Evolutionary conservation across 1,139 yeast species (phyloP).

Genomic region (Kluyveromyces sp.): DNA sequence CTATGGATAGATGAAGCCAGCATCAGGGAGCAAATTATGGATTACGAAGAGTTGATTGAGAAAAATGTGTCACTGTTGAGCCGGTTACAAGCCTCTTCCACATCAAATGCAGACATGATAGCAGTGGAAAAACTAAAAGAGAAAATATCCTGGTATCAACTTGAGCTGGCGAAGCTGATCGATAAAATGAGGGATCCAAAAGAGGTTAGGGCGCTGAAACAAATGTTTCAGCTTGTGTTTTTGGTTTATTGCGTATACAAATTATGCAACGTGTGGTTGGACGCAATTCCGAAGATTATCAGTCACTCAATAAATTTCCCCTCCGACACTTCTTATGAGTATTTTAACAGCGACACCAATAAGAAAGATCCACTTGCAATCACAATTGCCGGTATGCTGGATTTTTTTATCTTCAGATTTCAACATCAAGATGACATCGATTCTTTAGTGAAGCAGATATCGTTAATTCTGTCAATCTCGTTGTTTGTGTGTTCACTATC

Average conservation of each 20-base stretch:
- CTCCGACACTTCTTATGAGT: conserved; percentile 18
- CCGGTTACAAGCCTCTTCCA: conserved; percentile 13
- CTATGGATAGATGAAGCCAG: conserved; percentile 22
- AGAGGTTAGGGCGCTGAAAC: conserved; percentile 14
- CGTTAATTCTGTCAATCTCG: conserved; percentile 57
- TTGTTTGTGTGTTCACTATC: conserved; percentile 62
- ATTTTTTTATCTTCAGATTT: conserved; percentile 28
- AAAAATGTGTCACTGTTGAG: conserved; percentile 16
- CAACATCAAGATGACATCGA: conserved; percentile 39
- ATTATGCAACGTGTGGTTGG: conserved; percentile 21
- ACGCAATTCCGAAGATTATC: conserved; percentile 24
- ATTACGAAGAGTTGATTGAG: conserved; percentile 17
- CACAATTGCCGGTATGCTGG: conserved; percentile 49
- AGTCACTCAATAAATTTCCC: conserved; percentile 17
- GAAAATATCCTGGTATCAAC: conserved; percentile 23
- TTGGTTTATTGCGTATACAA: conserved; percentile 28
- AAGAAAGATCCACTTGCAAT: conserved; percentile 54
- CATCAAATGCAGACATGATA: conserved; percentile 11
- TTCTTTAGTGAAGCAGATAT: conserved; percentile 55
- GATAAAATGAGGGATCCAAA: conserved; percentile 17
- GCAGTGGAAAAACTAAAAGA: conserved; percentile 21
- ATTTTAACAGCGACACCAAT: conserved; percentile 11
- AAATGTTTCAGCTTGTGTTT: conserved; percentile 22
- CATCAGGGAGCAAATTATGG: conserved; percentile 16
- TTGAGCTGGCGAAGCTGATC: conserved; percentile 24